Base-by-base conservation (phyloP, 75 land plant species). In the Pinus taeda region DNA sequence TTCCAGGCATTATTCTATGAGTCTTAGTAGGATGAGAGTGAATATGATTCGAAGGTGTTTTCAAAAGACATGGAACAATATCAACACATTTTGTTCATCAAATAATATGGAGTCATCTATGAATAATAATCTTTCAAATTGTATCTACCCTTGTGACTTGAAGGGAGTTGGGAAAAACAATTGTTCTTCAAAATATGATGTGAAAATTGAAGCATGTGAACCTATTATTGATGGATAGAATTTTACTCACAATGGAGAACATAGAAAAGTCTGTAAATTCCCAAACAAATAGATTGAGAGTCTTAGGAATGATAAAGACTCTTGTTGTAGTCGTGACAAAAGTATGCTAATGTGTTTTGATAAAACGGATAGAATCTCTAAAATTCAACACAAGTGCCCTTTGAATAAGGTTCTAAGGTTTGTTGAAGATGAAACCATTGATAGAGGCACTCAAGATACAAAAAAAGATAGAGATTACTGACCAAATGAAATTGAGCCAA, bases 1-100 rank as follows among this genome's bases (percentile, higher is more conserved):
- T 36, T 36, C 3, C 75, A 36, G 70, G 71, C 17, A 76, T 89
- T 21, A 59, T 94, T 37, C 74, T 69, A 79, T 80, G 20, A 62
- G 49, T 6, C 49, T 45, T 45, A 8, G 6, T 6, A 45, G 6
- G 49, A 5, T n/a, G 0, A 8, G 49, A 45, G 49, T 45, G 49
- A 45, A 45, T 45, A 0, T 45, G 6, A 45, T 6, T 5, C 6
- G 7, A 8, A 6, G 6, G 7, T 45, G 49, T 45, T 45, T 45
- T 45, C 49, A 45, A 45, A 45, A 8, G 6, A 45, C 7, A 45
- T 45, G 49, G 49, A 45, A 45, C 7, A 8, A 8, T 45, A 1
- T 45, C 49, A 6, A 6, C 7, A 8, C 49, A 45, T 8, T 45
- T 45, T 5, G 7, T 45, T 45, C 6, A 6, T 45, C 49, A 45